Evolutionary conservation across 176 grass and related monocot species (phyloP), one percentile per base, ranked within the genome.

Genomic region (Zizania latifolia): DNA sequence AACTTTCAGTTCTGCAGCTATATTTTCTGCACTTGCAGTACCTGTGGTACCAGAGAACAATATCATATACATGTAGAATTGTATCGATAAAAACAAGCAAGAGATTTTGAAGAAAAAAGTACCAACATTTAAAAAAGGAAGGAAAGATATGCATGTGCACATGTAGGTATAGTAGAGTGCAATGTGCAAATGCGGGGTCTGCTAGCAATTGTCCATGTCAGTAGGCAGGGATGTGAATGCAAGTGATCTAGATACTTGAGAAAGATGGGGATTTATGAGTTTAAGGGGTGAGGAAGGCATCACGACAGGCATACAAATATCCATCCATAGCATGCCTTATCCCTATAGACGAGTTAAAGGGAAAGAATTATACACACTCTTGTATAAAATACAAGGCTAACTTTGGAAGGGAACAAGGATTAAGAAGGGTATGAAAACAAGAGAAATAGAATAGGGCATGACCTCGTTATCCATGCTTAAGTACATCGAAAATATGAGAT

Each of bases 1-100:
- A 10, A 97, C 85, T 80, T 85, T 97, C 55, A 71, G 81, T 15
- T 97, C 93, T 72, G 78, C 85, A 79, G 93, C 72, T 89, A 89
- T 79, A 88, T 86, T 93, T 90, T 97, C 90, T 77, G 82, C 80
- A 62, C 80, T 70, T 22, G 58, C 69, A 76, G 76, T 97, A 75
- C 93, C 93, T 97, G 76, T 58, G 6, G 67, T 26, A 81, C 19
- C 38, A 79, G 51, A 71, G 38, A 77, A 79, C 45, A 84, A 58
- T 80, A 79, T 62, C 70, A 60, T 38, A 24, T 44, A 65, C 34
- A 66, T 31, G 12, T 15, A 70, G 41, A 62, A 39, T 61, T 23
- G 46, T 12, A 62, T 23, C 23, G 17, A 77, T 19, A 58, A 29
- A 76, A 37, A n/a, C 34, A 69, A 29, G 15, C 19, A 26, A 43